phyloP scores from a whole-genome alignment of 2,329 filamentous ascomycete genomes.

The Verticillium nubilum region DNA sequence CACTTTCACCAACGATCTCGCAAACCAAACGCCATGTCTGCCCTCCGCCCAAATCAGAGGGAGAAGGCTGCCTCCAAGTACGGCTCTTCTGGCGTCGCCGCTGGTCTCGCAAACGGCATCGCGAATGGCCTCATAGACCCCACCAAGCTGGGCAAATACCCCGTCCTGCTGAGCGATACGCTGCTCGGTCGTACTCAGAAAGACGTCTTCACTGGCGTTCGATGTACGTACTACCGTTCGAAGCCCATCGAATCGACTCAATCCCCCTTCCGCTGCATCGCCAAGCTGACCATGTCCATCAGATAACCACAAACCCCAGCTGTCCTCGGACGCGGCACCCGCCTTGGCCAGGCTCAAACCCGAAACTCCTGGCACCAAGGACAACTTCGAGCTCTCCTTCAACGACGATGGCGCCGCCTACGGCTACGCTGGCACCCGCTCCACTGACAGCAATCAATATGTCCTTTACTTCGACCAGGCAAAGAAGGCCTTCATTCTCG shows the following conservation, averaged over 20 bases:
- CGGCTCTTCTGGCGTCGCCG: not conserved
- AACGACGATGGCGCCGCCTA: slow-evolving; percentile 52
- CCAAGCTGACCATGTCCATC: slow-evolving; percentile 9
- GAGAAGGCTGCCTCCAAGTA: slow-evolving; percentile 10
- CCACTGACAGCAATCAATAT: slow-evolving; percentile 51
- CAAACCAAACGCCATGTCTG: slow-evolving; percentile 9
- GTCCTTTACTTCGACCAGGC: slow-evolving; percentile 71
- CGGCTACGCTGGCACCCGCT: slow-evolving; percentile 54
- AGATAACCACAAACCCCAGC: slow-evolving; percentile 59
- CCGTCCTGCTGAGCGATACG: slow-evolving; percentile 58
- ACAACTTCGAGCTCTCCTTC: slow-evolving; percentile 51
- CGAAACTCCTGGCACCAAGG: slow-evolving; percentile 39
- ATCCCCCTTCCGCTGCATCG: not conserved
- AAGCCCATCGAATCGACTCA: not conserved
- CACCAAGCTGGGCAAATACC: slow-evolving; percentile 56
- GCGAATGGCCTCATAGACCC: slow-evolving; percentile 46
- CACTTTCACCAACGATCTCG: not conserved
- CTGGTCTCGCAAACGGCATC: not conserved
- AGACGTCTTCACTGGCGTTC: slow-evolving; percentile 54
- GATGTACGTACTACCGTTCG: slow-evolving; percentile 39
- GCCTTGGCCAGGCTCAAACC: slow-evolving; percentile 46
- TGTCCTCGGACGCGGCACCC: slow-evolving; percentile 43
- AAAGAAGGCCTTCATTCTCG: slow-evolving; percentile 73
- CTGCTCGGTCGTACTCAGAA: slow-evolving; percentile 50
- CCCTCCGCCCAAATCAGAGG: slow-evolving; percentile 13